Conservation (phyloP, 1,284 basidiomycete genomes). For the Cystobasidium sp. region DNA sequence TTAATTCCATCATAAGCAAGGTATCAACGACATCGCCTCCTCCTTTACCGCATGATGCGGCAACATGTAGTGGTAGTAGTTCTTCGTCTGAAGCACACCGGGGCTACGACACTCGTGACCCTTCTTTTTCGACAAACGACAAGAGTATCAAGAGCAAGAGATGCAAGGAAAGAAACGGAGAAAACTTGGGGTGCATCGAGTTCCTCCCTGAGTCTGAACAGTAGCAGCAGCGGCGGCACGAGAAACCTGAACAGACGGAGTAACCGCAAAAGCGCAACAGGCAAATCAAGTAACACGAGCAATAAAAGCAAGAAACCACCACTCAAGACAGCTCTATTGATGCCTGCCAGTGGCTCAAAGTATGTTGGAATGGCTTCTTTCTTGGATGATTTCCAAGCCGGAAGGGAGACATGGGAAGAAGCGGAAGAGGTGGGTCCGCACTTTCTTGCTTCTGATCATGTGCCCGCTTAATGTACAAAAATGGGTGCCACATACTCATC, state of each 20-base stretch:
- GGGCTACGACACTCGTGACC: background rate
- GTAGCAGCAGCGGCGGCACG: background rate
- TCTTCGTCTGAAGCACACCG: background rate
- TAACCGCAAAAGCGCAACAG: background rate
- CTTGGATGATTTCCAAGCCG: constrained; percentile 46
- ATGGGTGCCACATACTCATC: background rate
- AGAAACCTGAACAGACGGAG: background rate
- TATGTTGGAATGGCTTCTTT: constrained; percentile 52
- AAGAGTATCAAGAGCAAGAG: constrained; percentile 15
- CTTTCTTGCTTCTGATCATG: no score
- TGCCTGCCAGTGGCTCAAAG: constrained; percentile 54
- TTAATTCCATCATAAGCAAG: constrained; percentile 22
- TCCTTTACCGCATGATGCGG: background rate
- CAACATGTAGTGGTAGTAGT: background rate
- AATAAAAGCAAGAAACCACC: background rate
- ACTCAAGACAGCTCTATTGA: constrained; percentile 48
- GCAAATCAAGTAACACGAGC: background rate
- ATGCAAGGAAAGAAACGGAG: constrained; percentile 27
- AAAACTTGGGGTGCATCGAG: constrained; percentile 24
- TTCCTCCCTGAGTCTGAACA: background rate
- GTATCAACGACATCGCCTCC: background rate
- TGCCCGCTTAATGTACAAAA: no score
- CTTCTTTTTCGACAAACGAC: background rate
- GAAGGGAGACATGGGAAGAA: constrained; percentile 52
- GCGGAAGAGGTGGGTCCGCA: constrained; percentile 50